These are phyloP conservation scores for Phytophthora tubulina DNA, from an alignment of 352 stramenopile species.

Conservation along the genomic window DNA sequence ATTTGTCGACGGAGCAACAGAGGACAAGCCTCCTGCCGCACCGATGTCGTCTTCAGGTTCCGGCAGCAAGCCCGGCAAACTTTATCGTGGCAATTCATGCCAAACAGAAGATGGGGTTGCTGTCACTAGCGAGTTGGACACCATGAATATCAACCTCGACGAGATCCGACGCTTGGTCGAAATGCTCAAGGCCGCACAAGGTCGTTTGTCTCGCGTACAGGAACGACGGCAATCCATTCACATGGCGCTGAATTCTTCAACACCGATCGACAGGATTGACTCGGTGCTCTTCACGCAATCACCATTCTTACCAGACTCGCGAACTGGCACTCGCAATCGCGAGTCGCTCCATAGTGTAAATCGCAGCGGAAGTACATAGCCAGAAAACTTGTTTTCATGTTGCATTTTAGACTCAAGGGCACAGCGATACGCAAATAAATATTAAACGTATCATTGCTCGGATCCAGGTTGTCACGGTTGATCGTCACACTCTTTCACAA, in stretches of 20 bases:
- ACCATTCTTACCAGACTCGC: constrained; percentile 21
- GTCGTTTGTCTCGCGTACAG: constrained; percentile 53
- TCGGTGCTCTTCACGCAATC: constrained; percentile 30
- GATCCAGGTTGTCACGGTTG: too few species aligned
- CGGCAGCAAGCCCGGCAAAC: constrained; percentile 28
- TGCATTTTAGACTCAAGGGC: too few species aligned
- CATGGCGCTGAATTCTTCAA: constrained; percentile 40
- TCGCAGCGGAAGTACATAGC: constrained; percentile 16
- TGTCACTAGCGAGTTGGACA: constrained; percentile 61
- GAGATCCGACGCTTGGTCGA: constrained; percentile 57
- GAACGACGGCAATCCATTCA: constrained; percentile 55
- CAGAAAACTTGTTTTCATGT: neutral
- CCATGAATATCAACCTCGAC: constrained; percentile 54
- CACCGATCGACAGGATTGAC: constrained; percentile 28
- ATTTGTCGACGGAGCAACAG: constrained; percentile 50
- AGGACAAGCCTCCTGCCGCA: constrained; percentile 12
- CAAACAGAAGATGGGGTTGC: constrained; percentile 52
- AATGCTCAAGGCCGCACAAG: constrained; percentile 46
- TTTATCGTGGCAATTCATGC: constrained; percentile 48
- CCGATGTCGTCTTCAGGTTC: constrained; percentile 29
- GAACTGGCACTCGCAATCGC: constrained; percentile 18
- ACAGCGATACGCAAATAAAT: too few species aligned
- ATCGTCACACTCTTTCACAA: too few species aligned
- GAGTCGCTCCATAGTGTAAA: constrained; percentile 30
- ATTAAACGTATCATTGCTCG: too few species aligned